Evolutionary conservation across 2,329 filamentous ascomycete genomes (phyloP), one percentile per base, ranked within the genome.

Genomic region (Graphium sp.): DNA sequence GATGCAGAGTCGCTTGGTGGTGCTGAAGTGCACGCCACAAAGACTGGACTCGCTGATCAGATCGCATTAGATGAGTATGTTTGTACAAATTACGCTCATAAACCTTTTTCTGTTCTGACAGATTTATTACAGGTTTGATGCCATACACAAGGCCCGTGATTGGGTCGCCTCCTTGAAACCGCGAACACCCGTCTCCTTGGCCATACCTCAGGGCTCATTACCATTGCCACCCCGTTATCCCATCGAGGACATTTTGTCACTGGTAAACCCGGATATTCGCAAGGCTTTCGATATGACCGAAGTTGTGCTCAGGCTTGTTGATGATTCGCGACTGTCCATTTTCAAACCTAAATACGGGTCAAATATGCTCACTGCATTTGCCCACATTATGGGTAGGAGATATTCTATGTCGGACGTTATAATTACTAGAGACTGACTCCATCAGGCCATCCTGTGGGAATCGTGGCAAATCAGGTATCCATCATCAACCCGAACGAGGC

Each of bases 1-100:
- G 50, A 41, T 2, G 51, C 56, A 0, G 56, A 59, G 31, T 44
- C 43, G 23, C 41, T 60, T 2, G 55, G 56, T 5, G 55, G 56
- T 10, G 55, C 54, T 4, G 41, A 46, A 12, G 46, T 56, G 10
- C 55, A 58, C 34, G 49, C 45, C 2, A 49, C 41, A 2, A 33
- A 48, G 0, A 58, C 55, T 5, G 56, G 56, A 0, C 41, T 60
- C 2, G 52, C 53, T 0, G 56, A 60, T 33, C 50, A 56, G 28
- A 44, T 60, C 22, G 55, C 56, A 5, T 19, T 35, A 2, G 53
- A 59, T 37, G 55, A 59, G 39, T 39, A 14, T 7, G 34, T 36
- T n/a, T n/a, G n/a, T n/a, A n/a, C n/a, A 16, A 51, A 50, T 12
- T 7, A 24, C 7, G 52, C 52, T 11, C 55, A 55, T 30, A 49